Percentiles rank a stretch among this genome's conserved stretches.
Evolutionary conservation across 305 asterid genomes (phyloP).

Genomic region (Fraxinus floribunda): DNA sequence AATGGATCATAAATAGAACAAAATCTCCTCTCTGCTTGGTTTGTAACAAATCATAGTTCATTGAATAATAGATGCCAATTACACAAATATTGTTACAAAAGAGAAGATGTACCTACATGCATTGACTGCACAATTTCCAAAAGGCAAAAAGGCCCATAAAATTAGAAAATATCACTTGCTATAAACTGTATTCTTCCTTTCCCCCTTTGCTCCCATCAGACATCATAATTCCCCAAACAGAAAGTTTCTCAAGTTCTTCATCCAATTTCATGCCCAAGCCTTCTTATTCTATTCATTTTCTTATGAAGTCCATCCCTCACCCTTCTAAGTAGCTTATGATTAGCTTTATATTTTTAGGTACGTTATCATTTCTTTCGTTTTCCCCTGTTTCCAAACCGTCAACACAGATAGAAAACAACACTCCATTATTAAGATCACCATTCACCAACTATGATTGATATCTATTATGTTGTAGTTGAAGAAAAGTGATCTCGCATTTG

Average conservation of each 20-base stretch:
- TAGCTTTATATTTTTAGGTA: not conserved
- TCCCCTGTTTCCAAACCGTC: not conserved
- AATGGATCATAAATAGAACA: not conserved
- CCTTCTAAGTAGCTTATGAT: not conserved
- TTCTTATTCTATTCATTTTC: not conserved
- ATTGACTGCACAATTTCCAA: not conserved
- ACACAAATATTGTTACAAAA: not conserved
- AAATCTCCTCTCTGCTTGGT: not conserved
- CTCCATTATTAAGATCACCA: not conserved
- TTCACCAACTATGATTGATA: not conserved
- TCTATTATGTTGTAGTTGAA: not conserved
- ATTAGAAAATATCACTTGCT: not conserved
- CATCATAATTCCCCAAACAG: not conserved
- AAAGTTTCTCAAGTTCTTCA: not conserved
- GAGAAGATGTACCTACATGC: not conserved
- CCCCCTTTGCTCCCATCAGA: not conserved
- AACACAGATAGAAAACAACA: not conserved
- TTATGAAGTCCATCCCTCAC: not conserved
- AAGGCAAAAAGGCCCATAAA: not conserved
- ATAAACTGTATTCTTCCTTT: not conserved
- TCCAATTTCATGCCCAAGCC: not conserved
- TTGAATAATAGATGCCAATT: not conserved
- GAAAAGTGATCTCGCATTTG: not conserved
- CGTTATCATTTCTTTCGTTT: not conserved
- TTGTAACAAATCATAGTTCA: not conserved